A percentile compares a stretch with the other conserved stretches of the same genome.
phyloP scores from a whole-genome alignment of 371 early-diverging fungal genomes.

The Syncephalastrum monosporum region DNA sequence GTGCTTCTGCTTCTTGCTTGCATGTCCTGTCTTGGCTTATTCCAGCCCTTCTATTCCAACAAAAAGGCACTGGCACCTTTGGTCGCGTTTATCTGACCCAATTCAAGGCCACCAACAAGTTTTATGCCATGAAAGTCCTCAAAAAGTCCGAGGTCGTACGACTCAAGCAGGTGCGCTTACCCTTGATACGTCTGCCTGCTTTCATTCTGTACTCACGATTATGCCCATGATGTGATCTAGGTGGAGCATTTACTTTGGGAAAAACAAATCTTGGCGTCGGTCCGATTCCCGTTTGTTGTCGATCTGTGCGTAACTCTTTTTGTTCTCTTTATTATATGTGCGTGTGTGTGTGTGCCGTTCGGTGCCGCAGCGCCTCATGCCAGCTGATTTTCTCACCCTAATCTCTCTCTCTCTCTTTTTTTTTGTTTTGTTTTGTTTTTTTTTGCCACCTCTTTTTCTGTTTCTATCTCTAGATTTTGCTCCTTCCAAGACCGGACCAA shows the following conservation, averaged over 20 bases:
- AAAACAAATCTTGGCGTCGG: slow-evolving; percentile 85
- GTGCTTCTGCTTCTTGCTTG: too few species aligned
- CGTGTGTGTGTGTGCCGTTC: background rate
- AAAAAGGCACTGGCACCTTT: slow-evolving; percentile 14
- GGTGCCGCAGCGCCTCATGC: too few species aligned
- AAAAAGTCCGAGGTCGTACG: slow-evolving; percentile 91
- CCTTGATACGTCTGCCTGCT: too few species aligned
- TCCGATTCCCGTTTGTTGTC: slow-evolving; percentile 94
- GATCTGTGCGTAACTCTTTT: slow-evolving; percentile 60
- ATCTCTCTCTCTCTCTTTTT: too few species aligned
- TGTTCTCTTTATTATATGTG: slow-evolving; percentile 20
- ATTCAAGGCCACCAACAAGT: slow-evolving; percentile 60
- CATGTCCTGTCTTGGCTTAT: background rate
- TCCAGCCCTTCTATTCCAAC: background rate
- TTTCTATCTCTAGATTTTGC: slow-evolving; percentile 29
- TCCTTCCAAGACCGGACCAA: slow-evolving; percentile 83
- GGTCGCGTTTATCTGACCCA: slow-evolving; percentile 76
- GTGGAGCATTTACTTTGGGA: slow-evolving; percentile 97
- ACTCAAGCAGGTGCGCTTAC: slow-evolving; percentile 80
- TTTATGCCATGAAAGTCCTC: slow-evolving; percentile 94
- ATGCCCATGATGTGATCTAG: background rate
- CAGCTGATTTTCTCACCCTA: too few species aligned
- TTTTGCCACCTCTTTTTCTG: too few species aligned
- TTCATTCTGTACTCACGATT: too few species aligned
- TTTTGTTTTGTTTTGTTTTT: too few species aligned